These are phyloP conservation scores for Pseudogymnoascus sp. DNA, from an alignment of 2,329 filamentous ascomycete genomes.

Conservation along the genomic window DNA sequence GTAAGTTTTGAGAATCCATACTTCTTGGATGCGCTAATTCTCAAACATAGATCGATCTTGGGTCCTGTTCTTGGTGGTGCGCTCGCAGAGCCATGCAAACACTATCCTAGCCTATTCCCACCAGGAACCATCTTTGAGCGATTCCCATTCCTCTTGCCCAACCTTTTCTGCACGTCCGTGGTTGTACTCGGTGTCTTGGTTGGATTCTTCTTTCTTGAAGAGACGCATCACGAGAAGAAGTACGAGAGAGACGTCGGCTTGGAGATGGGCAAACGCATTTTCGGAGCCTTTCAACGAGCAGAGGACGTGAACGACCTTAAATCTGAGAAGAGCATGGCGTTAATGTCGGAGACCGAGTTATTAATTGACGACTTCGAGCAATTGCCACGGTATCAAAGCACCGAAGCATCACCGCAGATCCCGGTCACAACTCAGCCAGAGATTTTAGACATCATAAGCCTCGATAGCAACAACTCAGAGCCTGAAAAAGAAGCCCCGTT, in stretches of 20 bases:
- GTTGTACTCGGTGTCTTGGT: conserved; percentile 70
- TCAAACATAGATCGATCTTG: conserved; percentile 65
- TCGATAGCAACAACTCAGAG: conserved; percentile 24
- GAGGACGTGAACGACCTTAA: conserved; percentile 30
- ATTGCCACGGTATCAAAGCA: conserved; percentile 63
- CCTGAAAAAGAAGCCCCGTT: conserved; percentile 37
- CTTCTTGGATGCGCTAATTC: conserved; percentile 11
- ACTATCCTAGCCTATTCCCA: conserved; percentile 68
- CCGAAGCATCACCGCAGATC: conserved; percentile 48
- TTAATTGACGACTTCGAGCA: conserved; percentile 53
- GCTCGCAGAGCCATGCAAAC: conserved; percentile 78
- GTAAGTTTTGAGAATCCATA: conserved; percentile 39
- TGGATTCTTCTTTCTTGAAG: conserved; percentile 83
- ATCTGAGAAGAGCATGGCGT: conserved; percentile 43
- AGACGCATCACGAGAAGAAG: conserved; percentile 84
- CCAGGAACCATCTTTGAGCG: conserved; percentile 72
- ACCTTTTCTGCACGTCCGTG: conserved; percentile 79
- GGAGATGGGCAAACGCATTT: conserved; percentile 68
- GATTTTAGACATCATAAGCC: conserved; percentile 36
- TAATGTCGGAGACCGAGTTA: conserved; percentile 34
- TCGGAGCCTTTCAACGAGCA: conserved; percentile 28
- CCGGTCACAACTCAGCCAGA: conserved; percentile 32
- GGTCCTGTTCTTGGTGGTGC: conserved; percentile 88
- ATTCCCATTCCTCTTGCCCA: conserved; percentile 87
- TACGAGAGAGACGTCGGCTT: conserved; percentile 67